Conservation (phyloP, 1,284 basidiomycete genomes). For the Polyporus tsugae region DNA sequence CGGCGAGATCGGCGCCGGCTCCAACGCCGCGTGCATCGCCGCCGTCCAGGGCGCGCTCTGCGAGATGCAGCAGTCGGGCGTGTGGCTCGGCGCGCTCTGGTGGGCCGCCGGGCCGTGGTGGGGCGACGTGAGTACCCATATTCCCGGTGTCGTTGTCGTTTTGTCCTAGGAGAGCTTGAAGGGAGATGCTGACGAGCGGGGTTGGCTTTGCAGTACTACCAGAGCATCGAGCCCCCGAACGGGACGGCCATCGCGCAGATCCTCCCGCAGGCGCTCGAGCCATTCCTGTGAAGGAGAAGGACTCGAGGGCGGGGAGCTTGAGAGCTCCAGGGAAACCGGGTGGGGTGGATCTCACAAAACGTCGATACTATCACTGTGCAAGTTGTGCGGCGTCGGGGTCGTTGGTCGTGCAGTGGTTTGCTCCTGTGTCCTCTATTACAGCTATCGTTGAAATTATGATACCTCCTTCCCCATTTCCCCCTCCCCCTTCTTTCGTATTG, state of each 20-base stretch:
- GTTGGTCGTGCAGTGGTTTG: too few species aligned
- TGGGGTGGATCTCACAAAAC: neutral
- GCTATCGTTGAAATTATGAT: too few species aligned
- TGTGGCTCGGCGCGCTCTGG: constrained; percentile 65
- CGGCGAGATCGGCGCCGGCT: constrained; percentile 69
- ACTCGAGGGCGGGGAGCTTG: neutral
- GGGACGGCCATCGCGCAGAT: constrained; percentile 60
- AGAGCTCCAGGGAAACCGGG: neutral
- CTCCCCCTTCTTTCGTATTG: too few species aligned
- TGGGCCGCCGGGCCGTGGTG: constrained; percentile 74
- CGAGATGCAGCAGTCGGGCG: constrained; percentile 60
- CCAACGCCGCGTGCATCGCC: constrained; percentile 57
- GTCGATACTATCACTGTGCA: neutral
- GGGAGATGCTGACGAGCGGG: constrained; percentile 20
- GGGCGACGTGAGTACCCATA: constrained; percentile 54
- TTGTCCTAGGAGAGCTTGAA: neutral
- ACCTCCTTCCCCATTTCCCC: too few species aligned
- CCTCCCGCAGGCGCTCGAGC: constrained; percentile 63
- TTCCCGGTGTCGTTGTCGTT: neutral
- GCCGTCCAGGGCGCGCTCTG: constrained; percentile 66
- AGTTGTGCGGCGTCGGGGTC: neutral
- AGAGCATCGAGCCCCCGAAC: constrained; percentile 69
- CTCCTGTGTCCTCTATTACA: too few species aligned
- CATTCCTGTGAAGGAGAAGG: constrained; percentile 56
- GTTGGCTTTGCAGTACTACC: constrained; percentile 56